These are phyloP conservation scores for Cutaneotrichosporon daszewskae DNA, from an alignment of 1,284 basidiomycete genomes.

Conservation along the genomic window DNA sequence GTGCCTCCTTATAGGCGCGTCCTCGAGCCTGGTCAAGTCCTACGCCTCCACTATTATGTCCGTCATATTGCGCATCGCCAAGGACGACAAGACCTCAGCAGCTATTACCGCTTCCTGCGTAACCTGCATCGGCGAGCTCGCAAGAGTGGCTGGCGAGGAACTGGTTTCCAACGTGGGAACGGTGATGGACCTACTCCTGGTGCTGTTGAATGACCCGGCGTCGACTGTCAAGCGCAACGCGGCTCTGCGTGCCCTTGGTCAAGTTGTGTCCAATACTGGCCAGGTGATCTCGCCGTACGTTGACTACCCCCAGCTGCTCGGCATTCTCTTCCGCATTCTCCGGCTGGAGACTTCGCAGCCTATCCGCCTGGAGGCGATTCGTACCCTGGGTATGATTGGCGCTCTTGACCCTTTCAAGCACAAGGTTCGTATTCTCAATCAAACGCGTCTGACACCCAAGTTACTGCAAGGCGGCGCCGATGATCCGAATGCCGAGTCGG, in stretches of 20 bases:
- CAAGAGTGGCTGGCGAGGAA: conserved; percentile 90
- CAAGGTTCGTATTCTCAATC: conserved; percentile 83
- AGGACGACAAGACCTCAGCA: conserved; percentile 77
- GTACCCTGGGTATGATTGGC: conserved; percentile 92
- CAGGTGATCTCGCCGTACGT: conserved; percentile 89
- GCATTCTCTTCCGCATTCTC: conserved; percentile 77
- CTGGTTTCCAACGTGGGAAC: conserved; percentile 74
- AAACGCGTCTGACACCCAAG: conserved; percentile 93
- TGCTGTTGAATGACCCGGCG: conserved; percentile 79
- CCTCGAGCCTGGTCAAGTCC: conserved; percentile 89
- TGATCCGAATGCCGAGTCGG: conserved; percentile 57
- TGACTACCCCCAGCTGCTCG: conserved; percentile 86
- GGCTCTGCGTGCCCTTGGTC: conserved; percentile 87
- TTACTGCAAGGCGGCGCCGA: conserved; percentile 66
- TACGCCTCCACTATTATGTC: conserved; percentile 95
- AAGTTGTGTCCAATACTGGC: conserved; percentile 91
- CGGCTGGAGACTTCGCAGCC: conserved; percentile 70
- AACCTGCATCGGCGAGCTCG: conserved; percentile 89
- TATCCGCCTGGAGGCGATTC: conserved; percentile 81
- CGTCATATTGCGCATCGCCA: conserved; percentile 69
- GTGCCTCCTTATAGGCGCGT: conserved; percentile 80
- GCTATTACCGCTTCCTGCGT: conserved; percentile 89
- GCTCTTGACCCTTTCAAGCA: conserved; percentile 96
- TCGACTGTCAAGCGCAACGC: conserved; percentile 77
- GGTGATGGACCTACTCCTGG: conserved; percentile 84